Base-by-base conservation (phyloP, 2,329 filamentous ascomycete genomes). In the Ascochyta clinopodiicola region DNA sequence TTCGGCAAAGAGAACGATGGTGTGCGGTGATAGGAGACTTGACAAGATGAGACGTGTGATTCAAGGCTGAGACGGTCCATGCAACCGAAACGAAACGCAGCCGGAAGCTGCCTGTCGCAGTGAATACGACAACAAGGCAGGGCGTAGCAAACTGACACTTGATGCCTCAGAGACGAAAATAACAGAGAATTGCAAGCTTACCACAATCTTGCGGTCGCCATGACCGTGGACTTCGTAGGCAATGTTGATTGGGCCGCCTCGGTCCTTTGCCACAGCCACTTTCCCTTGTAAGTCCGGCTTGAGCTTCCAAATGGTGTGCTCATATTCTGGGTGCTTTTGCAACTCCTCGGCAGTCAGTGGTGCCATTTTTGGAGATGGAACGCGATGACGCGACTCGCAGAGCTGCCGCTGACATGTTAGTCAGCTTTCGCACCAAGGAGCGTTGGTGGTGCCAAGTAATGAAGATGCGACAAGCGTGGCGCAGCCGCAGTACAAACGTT, bases 171-270 rank as follows among this genome's bases (percentile, higher is more conserved):
- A 53, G 55, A 60, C 56, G 57, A 47, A 40, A 50, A 53, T 56
- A 43, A 58, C 47, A 4, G 60, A 58, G 56, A 62, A 52, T 44
- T 45, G 27, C 25, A 12, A 12, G 84, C 88, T 61, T 81, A 95
- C 91, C 66, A 92, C 80, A 61, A 95, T 77, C 78, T 90, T 89
- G 61, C 84, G 81, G 43, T 88, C 84, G 3, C 91, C 91, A 58
- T 82, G 78, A 51, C 92, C 91, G 78, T 96, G 91, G 43, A 95
- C 80, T 75, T 95, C 90, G 82, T 90, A 96, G 48, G 85, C 81
- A 47, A 96, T 86, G 40, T 89, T 83, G 62, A 96, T 79, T 19
- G 91, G 91, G 2, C 90, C 91, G 60, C 91, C 89, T 65, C 90
- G 84, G 34, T 79, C 84, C 51, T 83, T 79, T n/a, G 88, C 91